Base-by-base conservation (phyloP, 805 yeast genomes). In the Starmerella vaccinii region DNA sequence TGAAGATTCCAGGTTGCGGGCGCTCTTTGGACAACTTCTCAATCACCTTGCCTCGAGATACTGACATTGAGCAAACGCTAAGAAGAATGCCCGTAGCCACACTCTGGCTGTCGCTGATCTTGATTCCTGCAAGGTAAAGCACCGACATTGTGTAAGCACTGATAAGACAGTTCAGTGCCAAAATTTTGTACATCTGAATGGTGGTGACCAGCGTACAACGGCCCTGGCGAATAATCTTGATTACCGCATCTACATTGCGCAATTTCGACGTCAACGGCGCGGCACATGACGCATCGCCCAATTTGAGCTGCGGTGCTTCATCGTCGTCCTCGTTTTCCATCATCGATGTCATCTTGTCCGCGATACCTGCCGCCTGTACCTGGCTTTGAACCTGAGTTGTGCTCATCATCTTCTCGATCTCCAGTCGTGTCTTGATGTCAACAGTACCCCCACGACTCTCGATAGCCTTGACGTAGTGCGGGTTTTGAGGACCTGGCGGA, bases 231-330 rank as follows among this genome's bases (percentile, higher is more conserved):
- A 92, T 78, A 58, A 92, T 84, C 64, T 88, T 82, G 48, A 95
- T 84, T 50, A 92, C 96, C 50, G 98, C 82, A 49, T 89, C 77
- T 29, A 92, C 98, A 63, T 83, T 84, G 23, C 95, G 79, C 57
- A 92, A 76, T 66, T 92, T 92, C 22, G 97, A 89, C 18, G 98
- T 92, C 68, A 92, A 87, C 43, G 98, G 98, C 30, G 98, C 98
- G 49, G 98, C 98, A 62, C 94, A 96, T 22, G 97, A 89, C 13
- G 98, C 98, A 70, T 92, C 98, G 61, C 98, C 98, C 50, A 92
- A 74, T 68, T 92, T 92, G 71, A 92, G 76, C 43, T 83, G 79
- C 52, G 98, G 98, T 0, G 94, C 95, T 59, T 90, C 97, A 29
- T 65, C 74, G 45, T 77, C 82, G n/a, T 77, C 86, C 46, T 74